Conservation (phyloP, 768 basidiomycete genomes). For the Lactarius psammicola region DNA sequence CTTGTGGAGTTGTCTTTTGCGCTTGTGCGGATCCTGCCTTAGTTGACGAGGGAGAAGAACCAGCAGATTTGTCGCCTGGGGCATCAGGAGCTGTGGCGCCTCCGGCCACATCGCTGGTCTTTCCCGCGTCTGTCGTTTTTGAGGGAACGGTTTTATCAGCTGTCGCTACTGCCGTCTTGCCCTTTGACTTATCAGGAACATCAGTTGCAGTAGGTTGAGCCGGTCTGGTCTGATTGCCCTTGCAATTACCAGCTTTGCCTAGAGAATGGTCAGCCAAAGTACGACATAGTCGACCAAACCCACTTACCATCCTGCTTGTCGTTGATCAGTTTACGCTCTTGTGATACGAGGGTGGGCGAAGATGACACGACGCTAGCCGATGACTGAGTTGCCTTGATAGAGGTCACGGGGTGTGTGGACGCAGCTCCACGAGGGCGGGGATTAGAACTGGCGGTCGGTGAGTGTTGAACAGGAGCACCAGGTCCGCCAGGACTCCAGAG, state of each 20-base stretch:
- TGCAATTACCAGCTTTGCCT: neutral
- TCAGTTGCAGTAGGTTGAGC: neutral
- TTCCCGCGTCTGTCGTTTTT: neutral
- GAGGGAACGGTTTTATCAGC: neutral
- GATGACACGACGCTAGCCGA: slow-evolving; percentile 6
- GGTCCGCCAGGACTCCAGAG: neutral
- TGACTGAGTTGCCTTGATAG: neutral
- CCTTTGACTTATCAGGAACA: neutral
- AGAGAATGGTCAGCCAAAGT: neutral
- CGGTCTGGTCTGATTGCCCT: neutral
- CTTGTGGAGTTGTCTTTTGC: neutral
- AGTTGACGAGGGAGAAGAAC: neutral
- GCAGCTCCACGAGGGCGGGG: neutral
- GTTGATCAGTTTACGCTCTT: neutral
- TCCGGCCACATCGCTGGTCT: neutral
- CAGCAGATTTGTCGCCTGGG: neutral
- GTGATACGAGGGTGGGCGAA: slow-evolving; percentile 6
- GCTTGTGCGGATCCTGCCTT: neutral
- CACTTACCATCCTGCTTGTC: slow-evolving; percentile 10
- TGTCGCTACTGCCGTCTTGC: neutral
- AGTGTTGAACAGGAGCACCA: neutral
- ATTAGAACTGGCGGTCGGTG: neutral
- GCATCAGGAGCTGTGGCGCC: neutral
- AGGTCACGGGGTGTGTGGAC: neutral
- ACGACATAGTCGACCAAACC: neutral